Base-by-base conservation (phyloP, 768 basidiomycete species). In the Mycena galopus region DNA sequence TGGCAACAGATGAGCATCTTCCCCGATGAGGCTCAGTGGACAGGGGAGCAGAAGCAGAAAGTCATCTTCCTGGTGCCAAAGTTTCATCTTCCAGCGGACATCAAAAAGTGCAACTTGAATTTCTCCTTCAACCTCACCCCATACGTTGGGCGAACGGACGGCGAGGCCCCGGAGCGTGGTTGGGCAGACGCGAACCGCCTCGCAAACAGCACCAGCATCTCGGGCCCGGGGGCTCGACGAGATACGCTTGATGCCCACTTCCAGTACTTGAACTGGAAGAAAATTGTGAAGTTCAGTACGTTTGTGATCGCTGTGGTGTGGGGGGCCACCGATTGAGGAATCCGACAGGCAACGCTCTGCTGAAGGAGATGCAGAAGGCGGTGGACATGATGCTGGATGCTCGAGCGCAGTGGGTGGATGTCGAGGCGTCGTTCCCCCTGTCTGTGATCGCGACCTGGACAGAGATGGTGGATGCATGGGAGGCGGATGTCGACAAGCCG, bases 11-110 rank as follows among this genome's bases (percentile, higher is more conserved):
- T n/a, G n/a, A n/a, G n/a, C n/a, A n/a, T n/a, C n/a, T n/a, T n/a
- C n/a, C n/a, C n/a, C n/a, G n/a, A n/a, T n/a, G n/a, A n/a, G n/a
- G n/a, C n/a, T n/a, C n/a, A n/a, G n/a, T n/a, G 3, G 29, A 55
- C 19, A 47, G 8, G 44, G 44, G 19, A 19, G n/a, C 56, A 58
- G 9, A 59, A 50, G 11, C 12, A 39, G 8, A 37, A 35, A 16
- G 11, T 63, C 25, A 47, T 58, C 3, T 72, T 72, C 44, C 63
- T 67, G 14, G 67, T 69, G 6, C 84, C 82, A 0, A 84, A 84
- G 62, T 83, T 80, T 25, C 84, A 84, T 30, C 70, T 83, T 9
- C 71, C 75, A 0, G 80, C 73, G 0, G 83, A 85, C 42, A 57
- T 72, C 2, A 51, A 72, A 0, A 30, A 63, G 7, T 82, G 81